Conservation (phyloP, 768 basidiomycete genomes). For the Kwoniella shandongensis region DNA sequence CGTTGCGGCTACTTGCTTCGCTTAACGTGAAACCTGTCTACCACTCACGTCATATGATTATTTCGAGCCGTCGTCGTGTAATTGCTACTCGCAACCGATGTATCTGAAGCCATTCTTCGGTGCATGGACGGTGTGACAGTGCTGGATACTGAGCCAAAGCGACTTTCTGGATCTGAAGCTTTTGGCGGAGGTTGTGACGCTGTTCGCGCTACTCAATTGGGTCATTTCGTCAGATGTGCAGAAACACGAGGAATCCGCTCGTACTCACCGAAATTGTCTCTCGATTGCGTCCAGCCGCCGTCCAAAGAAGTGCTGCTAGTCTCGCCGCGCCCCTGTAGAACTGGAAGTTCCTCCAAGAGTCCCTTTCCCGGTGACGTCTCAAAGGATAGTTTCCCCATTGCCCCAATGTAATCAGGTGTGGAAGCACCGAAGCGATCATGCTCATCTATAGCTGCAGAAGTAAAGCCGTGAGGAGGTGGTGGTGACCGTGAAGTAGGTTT, state of each 20-base stretch:
- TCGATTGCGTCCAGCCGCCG: too few species aligned
- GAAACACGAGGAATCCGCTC: neutral
- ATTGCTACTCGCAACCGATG: constrained; percentile 43
- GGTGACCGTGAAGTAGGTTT: constrained; percentile 9
- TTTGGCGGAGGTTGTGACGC: constrained; percentile 3
- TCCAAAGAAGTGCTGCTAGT: too few species aligned
- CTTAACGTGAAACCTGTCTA: neutral
- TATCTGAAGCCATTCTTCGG: constrained; percentile 44
- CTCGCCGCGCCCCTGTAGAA: too few species aligned
- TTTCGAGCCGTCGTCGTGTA: constrained; percentile 40
- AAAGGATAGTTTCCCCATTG: constrained; percentile 18
- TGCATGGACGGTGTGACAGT: constrained; percentile 28
- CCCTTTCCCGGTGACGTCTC: constrained; percentile 19
- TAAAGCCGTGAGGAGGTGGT: neutral
- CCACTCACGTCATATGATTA: constrained; percentile 19
- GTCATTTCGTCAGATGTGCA: too few species aligned
- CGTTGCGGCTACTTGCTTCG: too few species aligned
- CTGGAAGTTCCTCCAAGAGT: constrained; percentile 10
- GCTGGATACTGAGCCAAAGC: constrained; percentile 13
- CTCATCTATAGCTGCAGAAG: constrained; percentile 10
- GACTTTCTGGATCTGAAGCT: constrained; percentile 18
- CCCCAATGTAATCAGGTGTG: constrained; percentile 17
- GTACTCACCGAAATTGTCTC: constrained; percentile 9
- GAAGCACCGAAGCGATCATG: neutral
- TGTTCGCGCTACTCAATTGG: constrained; percentile 1